phyloP scores from a whole-genome alignment of 179 eudicot species.

The Actinidia polygama region DNA sequence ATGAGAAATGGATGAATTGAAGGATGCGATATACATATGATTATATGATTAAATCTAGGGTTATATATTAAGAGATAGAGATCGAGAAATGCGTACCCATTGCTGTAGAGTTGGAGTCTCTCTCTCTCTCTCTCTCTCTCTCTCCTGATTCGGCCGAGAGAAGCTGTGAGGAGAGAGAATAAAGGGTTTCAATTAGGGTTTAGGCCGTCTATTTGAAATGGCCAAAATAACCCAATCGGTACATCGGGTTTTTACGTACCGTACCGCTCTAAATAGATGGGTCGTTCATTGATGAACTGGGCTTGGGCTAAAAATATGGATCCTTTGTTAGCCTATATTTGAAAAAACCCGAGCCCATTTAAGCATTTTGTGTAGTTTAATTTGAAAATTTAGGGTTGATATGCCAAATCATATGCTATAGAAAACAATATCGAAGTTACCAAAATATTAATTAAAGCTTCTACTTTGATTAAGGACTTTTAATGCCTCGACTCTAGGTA shows the following conservation, averaged over 20 bases:
- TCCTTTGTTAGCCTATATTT: background rate
- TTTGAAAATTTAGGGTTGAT: too few relatives aligned
- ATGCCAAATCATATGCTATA: too few relatives aligned
- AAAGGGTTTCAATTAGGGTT: slow-evolving; percentile 22
- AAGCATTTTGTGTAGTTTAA: too few relatives aligned
- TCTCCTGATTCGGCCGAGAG: background rate
- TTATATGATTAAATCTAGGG: background rate
- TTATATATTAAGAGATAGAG: background rate
- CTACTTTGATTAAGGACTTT: too few relatives aligned
- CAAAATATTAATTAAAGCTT: too few relatives aligned
- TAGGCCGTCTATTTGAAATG: background rate
- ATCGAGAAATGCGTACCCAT: slow-evolving; percentile 28
- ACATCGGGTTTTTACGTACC: background rate
- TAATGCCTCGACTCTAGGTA: too few relatives aligned
- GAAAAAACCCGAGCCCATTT: too few relatives aligned
- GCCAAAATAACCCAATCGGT: background rate
- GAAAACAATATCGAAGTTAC: too few relatives aligned
- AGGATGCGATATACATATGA: too few relatives aligned
- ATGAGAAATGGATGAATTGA: background rate
- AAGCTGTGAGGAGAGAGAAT: background rate
- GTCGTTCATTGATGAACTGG: background rate
- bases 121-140: background rate
- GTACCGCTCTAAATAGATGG: background rate
- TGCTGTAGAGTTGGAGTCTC: slow-evolving; percentile 15
- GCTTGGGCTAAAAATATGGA: background rate